A percentile compares a stretch with the other conserved stretches of the same genome.
These are phyloP conservation scores for Blepharisma undulans DNA, from an alignment of 169 alveolate species.

Conservation along the genomic window DNA sequence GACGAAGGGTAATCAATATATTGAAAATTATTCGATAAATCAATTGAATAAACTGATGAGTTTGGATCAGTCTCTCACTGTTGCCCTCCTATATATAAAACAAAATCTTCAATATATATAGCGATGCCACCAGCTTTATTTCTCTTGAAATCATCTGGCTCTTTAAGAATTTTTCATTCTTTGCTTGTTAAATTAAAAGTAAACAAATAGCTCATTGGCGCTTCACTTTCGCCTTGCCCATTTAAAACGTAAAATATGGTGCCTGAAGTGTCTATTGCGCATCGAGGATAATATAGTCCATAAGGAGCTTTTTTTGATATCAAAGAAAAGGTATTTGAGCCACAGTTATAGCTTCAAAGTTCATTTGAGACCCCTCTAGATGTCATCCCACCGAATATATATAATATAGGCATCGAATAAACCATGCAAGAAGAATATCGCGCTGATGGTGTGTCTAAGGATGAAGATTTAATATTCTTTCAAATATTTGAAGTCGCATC, in stretches of 20 bases:
- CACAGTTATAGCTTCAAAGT: neutral
- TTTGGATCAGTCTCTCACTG: neutral
- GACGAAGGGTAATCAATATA: neutral
- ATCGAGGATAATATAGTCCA: neutral
- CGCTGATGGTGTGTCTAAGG: neutral
- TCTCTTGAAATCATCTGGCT: neutral
- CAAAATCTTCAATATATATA: neutral
- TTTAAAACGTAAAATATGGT: neutral
- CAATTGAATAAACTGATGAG: neutral
- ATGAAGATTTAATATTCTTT: neutral
- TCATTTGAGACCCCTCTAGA: neutral
- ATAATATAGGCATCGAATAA: neutral
- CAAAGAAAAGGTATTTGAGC: neutral
- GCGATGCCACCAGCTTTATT: neutral
- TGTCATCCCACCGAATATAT: slow-evolving; percentile 17
- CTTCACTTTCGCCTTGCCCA: neutral
- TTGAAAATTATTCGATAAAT: neutral
- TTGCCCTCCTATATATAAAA: neutral
- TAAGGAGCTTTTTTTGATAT: neutral
- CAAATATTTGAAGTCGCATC: neutral
- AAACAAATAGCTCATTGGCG: neutral
- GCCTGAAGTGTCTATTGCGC: neutral
- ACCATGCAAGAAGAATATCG: neutral
- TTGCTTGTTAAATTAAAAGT: neutral
- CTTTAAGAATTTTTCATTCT: neutral